Conservation (phyloP, 352 stramenopile species). For the Globisporangium radiosum region DNA sequence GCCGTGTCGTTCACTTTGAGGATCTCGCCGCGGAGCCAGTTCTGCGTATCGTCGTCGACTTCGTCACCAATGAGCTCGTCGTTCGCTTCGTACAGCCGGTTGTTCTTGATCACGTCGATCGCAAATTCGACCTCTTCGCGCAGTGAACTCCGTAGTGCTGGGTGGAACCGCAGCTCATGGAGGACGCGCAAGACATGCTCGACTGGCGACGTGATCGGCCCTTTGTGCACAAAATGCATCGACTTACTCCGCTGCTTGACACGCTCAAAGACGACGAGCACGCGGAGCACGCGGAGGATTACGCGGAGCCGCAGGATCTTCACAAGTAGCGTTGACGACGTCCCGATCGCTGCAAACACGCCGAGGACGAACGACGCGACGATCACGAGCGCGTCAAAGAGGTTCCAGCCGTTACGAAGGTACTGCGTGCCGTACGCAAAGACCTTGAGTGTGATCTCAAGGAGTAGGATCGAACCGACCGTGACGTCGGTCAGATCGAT, state of each 20-base stretch:
- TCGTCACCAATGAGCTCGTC: conserved; percentile 60
- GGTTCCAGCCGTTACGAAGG: conserved; percentile 57
- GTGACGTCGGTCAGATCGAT: conserved; percentile 82
- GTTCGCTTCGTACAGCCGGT: conserved; percentile 76
- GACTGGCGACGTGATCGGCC: conserved; percentile 66
- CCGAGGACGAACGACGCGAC: conserved; percentile 70
- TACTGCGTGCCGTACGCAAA: conserved; percentile 73
- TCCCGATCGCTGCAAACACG: conserved; percentile 52
- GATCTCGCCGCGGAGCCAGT: conserved; percentile 79
- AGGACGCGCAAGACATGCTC: conserved; percentile 72
- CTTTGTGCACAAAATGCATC: conserved; percentile 72
- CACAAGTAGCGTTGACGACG: conserved; percentile 46
- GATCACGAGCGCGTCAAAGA: conserved; percentile 81
- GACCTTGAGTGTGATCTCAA: conserved; percentile 76
- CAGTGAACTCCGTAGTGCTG: conserved; percentile 41
- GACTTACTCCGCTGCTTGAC: conserved; percentile 70
- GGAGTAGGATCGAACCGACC: conserved; percentile 72
- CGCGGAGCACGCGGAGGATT: conserved; percentile 68
- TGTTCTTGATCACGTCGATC: conserved; percentile 85
- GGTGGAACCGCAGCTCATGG: conserved; percentile 75
- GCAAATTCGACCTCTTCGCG: conserved; percentile 69
- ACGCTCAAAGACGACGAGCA: conserved; percentile 86
- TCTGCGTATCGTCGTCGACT: conserved; percentile 78
- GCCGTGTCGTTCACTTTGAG: conserved; percentile 58
- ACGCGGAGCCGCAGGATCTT: conserved; percentile 70